Base-by-base conservation (phyloP, 139 green algal genomes). In the Tetraselmis chui region DNA sequence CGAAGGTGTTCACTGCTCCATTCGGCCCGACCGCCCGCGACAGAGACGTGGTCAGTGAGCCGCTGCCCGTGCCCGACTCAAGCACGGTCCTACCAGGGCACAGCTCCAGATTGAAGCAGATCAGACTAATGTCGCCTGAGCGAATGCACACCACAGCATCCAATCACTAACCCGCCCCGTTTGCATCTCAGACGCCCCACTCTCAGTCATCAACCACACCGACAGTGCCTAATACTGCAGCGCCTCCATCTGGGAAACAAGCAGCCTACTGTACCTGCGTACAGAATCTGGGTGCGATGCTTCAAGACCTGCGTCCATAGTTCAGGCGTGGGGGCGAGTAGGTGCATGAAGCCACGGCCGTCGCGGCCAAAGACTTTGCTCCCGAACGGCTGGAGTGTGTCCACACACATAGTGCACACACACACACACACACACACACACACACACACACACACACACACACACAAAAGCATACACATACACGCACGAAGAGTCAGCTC, bases 21-120 rank as follows among this genome's bases (percentile, higher is more conserved):
- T 59, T 81, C 1, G 95, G 95, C 1, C 92, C 93, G 2, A 99
- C 91, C 0, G 95, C 93, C 11, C 97, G 89, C 2, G 91, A 92
- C 28, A 99, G 87, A 0, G 94, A 91, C 88, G 94, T 92, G 1
- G 96, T 98, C 28, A 99, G 87, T 0, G 92, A 97, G 0, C 93
- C 97, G 81, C 89, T 96, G 81, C 97, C 97, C 0, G 97, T 99
- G 76, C 96, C 96, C 28, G 87, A 93, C 89, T 98, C 95, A 67
- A 98, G 85, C 23, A 95, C 88, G 23, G 94, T 82, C 2, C 76
- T 86, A 32, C 97, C 97, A 0, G 95, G 95, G 1, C 80, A 80
- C 78, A 99, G 91, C 59, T 97, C 94, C 59, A 99, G 86, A 75
- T 93, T 85, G 1, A 86, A 80, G 32, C 88, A 86, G 0, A 98